Base-by-base conservation (phyloP, 495 filamentous ascomycete species). In the Aspergillus egyptiacus region DNA sequence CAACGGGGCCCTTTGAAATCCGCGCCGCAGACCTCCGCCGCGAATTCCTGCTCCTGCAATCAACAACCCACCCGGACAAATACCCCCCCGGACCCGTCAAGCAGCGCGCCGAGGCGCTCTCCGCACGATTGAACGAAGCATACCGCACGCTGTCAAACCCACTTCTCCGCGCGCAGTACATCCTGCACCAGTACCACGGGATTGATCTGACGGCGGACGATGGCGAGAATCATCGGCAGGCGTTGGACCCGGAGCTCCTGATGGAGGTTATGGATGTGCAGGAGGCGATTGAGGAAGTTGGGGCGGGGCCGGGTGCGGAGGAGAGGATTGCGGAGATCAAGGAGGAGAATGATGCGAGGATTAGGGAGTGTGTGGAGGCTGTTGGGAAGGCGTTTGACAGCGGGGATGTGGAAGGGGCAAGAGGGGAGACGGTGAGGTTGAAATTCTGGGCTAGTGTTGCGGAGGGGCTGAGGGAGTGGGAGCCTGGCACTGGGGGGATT, bases 371-470 rank as follows among this genome's bases (percentile, higher is more conserved):
- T 46, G 82, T 89, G 63, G 53, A 57, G 39, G 56, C 50, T 19
- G 54, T 98, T 15, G 84, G 72, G 31, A 59, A 60, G 41, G 74
- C 78, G n/a, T 90, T 97, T 66, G 69, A 60, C 60, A 42, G 33
- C 6, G 86, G 83, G 31, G 83, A 94, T 69, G 56, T 85, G 38
- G 75, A 80, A 56, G 63, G 24, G 14, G 93, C 89, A 25, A 80
- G 74, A 70, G 59, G 46, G 48, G 88, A 91, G 76, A 80, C 80
- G 34, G 81, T 94, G 6, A 70, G 76, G 65, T 69, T 97, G 75
- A 73, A 89, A 67, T 98, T 95, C 73, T 96, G 93, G 93, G 73
- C 83, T 59, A 93, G 89, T 75, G 80, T 98, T 40, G 76, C 78
- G 39, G 85, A 95, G 70, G 85, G 83, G 19, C 63, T 96, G 58